Percentiles rank a stretch among this genome's conserved stretches.
These are phyloP conservation scores for Agapanthus africanus DNA, from an alignment of 106 monocot genomes.

Conservation along the genomic window DNA sequence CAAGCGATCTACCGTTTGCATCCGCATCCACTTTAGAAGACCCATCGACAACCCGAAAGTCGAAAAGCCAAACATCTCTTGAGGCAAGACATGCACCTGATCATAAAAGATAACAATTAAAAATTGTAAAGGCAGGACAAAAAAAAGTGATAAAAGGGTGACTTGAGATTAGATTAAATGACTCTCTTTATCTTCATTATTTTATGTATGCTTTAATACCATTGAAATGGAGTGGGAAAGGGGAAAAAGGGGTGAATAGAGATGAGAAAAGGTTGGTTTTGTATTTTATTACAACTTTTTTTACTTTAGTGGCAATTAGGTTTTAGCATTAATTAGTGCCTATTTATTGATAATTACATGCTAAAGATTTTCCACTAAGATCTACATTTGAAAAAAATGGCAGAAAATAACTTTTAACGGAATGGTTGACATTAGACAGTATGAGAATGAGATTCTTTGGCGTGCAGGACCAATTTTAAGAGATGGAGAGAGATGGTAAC, in stretches of 20 bases:
- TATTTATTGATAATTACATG: background rate
- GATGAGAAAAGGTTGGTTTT: background rate
- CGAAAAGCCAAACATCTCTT: conserved; percentile 38
- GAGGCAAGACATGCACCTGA: conserved; percentile 47
- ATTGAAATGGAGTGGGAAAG: background rate
- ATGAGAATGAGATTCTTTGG: too few relatives aligned
- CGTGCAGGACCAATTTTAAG: too few relatives aligned
- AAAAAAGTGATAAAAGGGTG: background rate
- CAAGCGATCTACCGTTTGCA: conserved; percentile 24
- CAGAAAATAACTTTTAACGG: too few relatives aligned
- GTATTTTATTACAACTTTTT: conserved; percentile 13
- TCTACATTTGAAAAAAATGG: background rate
- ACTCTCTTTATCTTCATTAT: too few relatives aligned
- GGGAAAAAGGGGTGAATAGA: background rate
- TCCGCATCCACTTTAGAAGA: conserved; percentile 32
- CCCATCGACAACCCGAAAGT: conserved; percentile 40
- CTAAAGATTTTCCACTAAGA: background rate
- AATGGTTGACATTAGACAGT: too few relatives aligned
- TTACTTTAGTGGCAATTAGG: conserved; percentile 20
- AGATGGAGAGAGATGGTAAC: too few relatives aligned
- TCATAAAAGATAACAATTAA: background rate
- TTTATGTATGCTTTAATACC: background rate
- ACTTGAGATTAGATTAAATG: too few relatives aligned
- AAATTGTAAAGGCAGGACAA: background rate
- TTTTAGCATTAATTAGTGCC: conserved; percentile 19